Evolutionary conservation across 2,329 filamentous ascomycete species (phyloP), one percentile per base, ranked within the genome.

Genomic region (Neopestalotiopsis clavispora): DNA sequence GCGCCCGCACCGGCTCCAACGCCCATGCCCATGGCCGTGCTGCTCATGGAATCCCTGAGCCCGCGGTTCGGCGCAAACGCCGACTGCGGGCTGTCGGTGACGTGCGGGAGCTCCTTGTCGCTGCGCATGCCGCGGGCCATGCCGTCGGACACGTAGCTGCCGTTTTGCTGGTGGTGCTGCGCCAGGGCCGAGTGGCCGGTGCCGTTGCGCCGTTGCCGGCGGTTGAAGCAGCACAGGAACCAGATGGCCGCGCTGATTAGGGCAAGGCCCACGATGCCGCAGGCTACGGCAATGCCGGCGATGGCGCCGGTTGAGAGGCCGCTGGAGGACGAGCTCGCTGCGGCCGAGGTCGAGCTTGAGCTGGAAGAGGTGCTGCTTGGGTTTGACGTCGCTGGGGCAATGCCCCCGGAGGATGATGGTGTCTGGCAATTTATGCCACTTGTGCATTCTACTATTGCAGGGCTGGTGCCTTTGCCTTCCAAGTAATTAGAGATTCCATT

Each of bases 201-300:
- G 34, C 74, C 69, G 40, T 70, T 74, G 49, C 76, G 77, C 60
- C 78, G 79, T 4, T 80, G 81, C 4, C 84, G 83, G 17, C 23
- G 3, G 23, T 28, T 28, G 23, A 81, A 81, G 34, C 84, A 73
- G 67, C 71, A 76, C 65, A 85, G 74, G 71, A 84, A 82, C 79
- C 81, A 88, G 28, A 78, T 71, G 7, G 85, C 71, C 3, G 74
- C 77, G 4, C 74, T 80, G 71, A 84, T 69, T 59, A 86, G 67
- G 14, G 81, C 65, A 1, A 71, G 66, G 14, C 40, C 68, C 6
- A 56, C 78, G 4, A 83, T 69, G 10, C 76, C 78, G 58, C 77
- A 77, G 6, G 79, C 85, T 1, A 86, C 78, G 34, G 80, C 84
- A 45, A 87, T 86, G 58, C 85, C 85, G 20, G 80, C 82, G 45